These are phyloP conservation scores for Pseudomicrostroma phylloplanum DNA, from an alignment of 1,284 basidiomycete genomes.

Conservation along the genomic window DNA sequence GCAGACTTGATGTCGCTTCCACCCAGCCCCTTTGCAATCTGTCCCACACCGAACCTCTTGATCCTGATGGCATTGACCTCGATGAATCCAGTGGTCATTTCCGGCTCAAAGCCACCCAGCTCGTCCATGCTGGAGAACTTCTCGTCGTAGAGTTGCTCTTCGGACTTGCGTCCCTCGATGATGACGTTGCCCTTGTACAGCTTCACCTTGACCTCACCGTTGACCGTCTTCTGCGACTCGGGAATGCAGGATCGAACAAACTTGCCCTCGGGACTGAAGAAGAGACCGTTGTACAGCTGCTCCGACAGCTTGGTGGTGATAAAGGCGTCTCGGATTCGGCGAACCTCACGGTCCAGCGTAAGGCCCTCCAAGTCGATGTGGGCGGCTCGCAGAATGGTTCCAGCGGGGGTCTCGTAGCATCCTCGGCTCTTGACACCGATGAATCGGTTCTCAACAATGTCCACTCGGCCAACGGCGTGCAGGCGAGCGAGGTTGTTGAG, in stretches of 20 bases:
- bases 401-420: slow-evolving; percentile 95
- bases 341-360: slow-evolving; percentile 93
- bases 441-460: slow-evolving; percentile 99
- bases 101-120: slow-evolving; percentile 80
- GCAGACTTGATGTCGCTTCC: slow-evolving; percentile 37
- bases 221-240: slow-evolving; percentile 92
- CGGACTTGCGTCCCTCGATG: slow-evolving; percentile 82
- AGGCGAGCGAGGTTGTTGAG: slow-evolving; percentile 88
- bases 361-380: slow-evolving; percentile 97
- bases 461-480: slow-evolving; percentile 91
- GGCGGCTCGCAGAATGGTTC: slow-evolving; percentile 87
- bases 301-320: slow-evolving; percentile 80
- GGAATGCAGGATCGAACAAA: slow-evolving; percentile 66
- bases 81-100: slow-evolving; percentile 46
- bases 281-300: slow-evolving; percentile 88
- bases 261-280: slow-evolving; percentile 96
- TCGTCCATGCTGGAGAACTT: slow-evolving; percentile 99
- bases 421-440: slow-evolving; percentile 98
- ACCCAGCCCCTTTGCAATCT: slow-evolving; percentile 34
- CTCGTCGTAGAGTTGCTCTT: slow-evolving; percentile 87
- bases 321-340: slow-evolving; percentile 88
- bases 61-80: slow-evolving; percentile 47
- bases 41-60: slow-evolving; percentile 41
- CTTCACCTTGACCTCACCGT: slow-evolving; percentile 81
- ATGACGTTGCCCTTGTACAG: slow-evolving; percentile 95